phyloP scores from a whole-genome alignment of 2,329 filamentous ascomycete genomes.

The Uncinocarpus reesii region DNA sequence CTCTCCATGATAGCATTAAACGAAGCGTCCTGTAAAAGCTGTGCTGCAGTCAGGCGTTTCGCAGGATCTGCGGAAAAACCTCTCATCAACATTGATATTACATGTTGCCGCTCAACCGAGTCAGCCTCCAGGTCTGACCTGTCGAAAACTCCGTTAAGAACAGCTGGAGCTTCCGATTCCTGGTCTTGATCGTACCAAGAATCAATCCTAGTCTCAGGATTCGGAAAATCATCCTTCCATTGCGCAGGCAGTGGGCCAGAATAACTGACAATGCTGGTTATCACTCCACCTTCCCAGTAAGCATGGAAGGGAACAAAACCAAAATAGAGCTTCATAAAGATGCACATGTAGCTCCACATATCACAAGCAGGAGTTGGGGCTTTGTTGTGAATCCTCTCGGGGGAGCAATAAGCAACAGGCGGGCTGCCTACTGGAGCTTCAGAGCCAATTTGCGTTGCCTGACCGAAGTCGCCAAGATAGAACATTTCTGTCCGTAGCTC shows the following conservation, averaged over 20 bases:
- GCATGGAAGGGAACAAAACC: constrained; percentile 7
- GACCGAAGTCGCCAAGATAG: constrained; percentile 16
- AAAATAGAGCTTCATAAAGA: constrained; percentile 15
- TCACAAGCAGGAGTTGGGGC: constrained; percentile 15
- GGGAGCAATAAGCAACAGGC: constrained; percentile 14
- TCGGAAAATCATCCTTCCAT: background rate
- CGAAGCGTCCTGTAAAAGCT: background rate
- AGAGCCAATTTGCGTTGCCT: constrained; percentile 10
- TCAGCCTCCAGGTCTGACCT: too few species aligned
- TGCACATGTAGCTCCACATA: constrained; percentile 18
- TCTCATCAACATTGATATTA: too few species aligned
- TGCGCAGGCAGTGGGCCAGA: constrained; percentile 4
- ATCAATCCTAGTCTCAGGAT: too few species aligned
- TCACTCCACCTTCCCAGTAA: background rate
- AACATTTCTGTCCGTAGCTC: constrained; percentile 9
- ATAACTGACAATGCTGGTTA: background rate
- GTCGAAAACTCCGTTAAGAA: too few species aligned
- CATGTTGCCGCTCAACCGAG: too few species aligned
- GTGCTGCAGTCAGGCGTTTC: background rate
- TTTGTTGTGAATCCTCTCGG: constrained; percentile 13
- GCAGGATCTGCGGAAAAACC: too few species aligned
- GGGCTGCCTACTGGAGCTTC: constrained; percentile 5
- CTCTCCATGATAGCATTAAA: background rate
- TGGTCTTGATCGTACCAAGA: too few species aligned
- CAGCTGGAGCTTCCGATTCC: too few species aligned